Evolutionary conservation across 1,139 yeast species (phyloP).

Genomic region (Pichia sp.): DNA sequence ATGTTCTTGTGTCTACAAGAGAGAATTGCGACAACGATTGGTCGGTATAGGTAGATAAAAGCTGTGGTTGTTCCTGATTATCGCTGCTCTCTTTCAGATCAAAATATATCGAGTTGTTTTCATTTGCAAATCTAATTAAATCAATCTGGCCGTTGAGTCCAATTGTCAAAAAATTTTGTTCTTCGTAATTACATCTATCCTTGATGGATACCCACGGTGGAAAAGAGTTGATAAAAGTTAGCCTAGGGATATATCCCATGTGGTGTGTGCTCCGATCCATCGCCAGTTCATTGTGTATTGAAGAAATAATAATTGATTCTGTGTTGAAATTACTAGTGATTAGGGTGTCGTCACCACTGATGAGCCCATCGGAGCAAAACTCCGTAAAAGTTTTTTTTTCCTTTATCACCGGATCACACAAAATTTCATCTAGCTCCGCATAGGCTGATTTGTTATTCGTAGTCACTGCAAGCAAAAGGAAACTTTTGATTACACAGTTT

Average conservation of each 20-base stretch:
- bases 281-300: background rate
- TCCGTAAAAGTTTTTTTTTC: background rate
- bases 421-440: background rate
- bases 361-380: slow-evolving; percentile 5
- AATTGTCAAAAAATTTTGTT: slow-evolving; percentile 33
- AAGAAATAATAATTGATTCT: background rate
- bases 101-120: background rate
- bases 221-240: slow-evolving; percentile 33
- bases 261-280: background rate
- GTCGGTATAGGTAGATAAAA: too few species aligned
- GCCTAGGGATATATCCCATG: slow-evolving; percentile 43
- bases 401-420: background rate
- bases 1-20: too few species aligned
- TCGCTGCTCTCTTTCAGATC: background rate
- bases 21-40: too few species aligned
- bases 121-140: slow-evolving; percentile 21
- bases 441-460: background rate
- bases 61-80: background rate
- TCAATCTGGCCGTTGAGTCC: slow-evolving; percentile 51
- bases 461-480: background rate
- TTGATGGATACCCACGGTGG: slow-evolving; percentile 36
- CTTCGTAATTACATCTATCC: background rate
- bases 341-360: background rate
- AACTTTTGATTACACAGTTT: background rate
- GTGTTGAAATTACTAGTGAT: slow-evolving; percentile 1